phyloP scores from a whole-genome alignment of 2,329 filamentous ascomycete species.

The Cladosporium austrohemisphaericum region DNA sequence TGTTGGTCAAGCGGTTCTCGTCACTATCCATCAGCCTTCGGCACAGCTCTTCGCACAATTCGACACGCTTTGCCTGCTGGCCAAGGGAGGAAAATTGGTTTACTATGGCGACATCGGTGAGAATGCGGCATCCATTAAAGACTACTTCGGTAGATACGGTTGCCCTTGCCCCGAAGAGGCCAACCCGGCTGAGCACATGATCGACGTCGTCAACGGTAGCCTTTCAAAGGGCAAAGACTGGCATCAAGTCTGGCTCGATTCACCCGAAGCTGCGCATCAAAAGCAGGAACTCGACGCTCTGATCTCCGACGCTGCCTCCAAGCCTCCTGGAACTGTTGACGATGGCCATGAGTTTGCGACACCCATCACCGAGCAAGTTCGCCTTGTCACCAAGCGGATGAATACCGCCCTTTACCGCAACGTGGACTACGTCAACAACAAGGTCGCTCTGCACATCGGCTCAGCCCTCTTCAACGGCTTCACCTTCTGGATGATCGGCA shows the following conservation, averaged over 20 bases:
- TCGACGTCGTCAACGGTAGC: slow-evolving; percentile 45
- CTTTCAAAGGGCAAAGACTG: slow-evolving; percentile 45
- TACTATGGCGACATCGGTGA: slow-evolving; percentile 60
- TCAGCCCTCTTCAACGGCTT: slow-evolving; percentile 49
- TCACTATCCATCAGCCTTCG: slow-evolving; percentile 69
- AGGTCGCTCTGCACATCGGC: slow-evolving; percentile 54
- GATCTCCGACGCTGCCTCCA: slow-evolving; percentile 35
- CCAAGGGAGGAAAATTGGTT: slow-evolving; percentile 61
- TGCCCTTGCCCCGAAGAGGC: slow-evolving; percentile 49
- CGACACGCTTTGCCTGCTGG: slow-evolving; percentile 61
- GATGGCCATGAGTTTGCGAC: slow-evolving; percentile 46
- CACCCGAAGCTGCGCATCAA: slow-evolving; percentile 20
- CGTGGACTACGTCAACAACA: slow-evolving; percentile 63
- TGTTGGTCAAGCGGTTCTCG: slow-evolving; percentile 63
- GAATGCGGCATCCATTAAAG: slow-evolving; percentile 38
- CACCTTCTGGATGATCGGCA: slow-evolving; percentile 45
- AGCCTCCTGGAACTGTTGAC: slow-evolving; percentile 34
- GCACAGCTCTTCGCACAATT: slow-evolving; percentile 64
- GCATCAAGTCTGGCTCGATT: slow-evolving; percentile 44
- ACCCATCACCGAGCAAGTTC: slow-evolving; percentile 40
- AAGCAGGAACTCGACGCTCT: slow-evolving; percentile 40
- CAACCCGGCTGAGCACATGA: slow-evolving; percentile 55
- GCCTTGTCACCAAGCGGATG: slow-evolving; percentile 44
- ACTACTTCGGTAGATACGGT: slow-evolving; percentile 54
- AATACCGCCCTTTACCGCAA: slow-evolving; percentile 63